Base-by-base conservation (phyloP, 306 rosid genomes). In the Vigna mungo region DNA sequence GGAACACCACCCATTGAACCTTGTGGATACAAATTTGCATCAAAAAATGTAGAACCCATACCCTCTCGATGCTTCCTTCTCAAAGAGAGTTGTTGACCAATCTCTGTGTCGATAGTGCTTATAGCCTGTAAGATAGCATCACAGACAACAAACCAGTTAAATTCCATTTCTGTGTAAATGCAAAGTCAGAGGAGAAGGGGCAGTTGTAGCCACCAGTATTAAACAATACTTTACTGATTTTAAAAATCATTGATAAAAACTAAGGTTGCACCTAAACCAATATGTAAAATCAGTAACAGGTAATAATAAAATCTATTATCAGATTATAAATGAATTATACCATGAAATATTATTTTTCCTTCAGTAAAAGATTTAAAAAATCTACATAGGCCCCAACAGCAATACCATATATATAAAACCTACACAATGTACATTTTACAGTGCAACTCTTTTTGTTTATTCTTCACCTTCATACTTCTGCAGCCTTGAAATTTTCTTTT, bases 61-160 rank as follows among this genome's bases (percentile, higher is more conserved):
- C 93, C 94, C 39, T 92, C 98, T 74, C 96, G 85, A 79, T 90
- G 96, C 76, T 95, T 92, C 91, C 97, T 95, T 88, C 98, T 87
- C 81, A 87, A 71, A 62, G 97, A 77, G 71, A 95, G 97, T 65
- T 91, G 97, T 72, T 88, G 92, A 78, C 85, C 86, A 76, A 95
- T 95, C 80, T 95, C 99, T 17, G 94, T 88, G 64, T 95, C 97
- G 46, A 95, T 92, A 53, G 96, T 86, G 68, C 78, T 89, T 87
- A 92, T 86, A 17, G 97, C 99, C 99, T 95, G 52, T 52, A 87
- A 63, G 5, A 72, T 60, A 71, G 60, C 20, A 74, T 25, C 16
- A 18, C 67, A 66, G 68, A 53, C 72, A 74, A 63, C 62, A 41
- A 78, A 46, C 52, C 23, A 12, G 46, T 48, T 71, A 48, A 37